Percentiles rank a stretch among this genome's conserved stretches.
Conservation (phyloP, 495 filamentous ascomycete species). For the Coniosporium apollinis region DNA sequence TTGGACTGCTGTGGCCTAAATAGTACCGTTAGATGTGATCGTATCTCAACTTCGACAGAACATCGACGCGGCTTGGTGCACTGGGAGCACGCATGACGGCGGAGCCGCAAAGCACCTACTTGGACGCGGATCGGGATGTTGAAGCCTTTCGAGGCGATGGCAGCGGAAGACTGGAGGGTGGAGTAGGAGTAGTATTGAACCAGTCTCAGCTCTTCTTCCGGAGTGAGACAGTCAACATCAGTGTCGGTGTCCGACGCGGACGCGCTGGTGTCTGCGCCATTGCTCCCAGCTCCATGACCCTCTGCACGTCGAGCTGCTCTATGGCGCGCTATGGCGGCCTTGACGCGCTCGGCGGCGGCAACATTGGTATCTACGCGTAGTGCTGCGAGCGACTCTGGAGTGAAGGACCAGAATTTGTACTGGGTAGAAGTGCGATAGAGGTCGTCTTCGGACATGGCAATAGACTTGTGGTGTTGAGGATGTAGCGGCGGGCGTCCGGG, state of each 20-base stretch:
- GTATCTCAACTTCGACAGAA: background rate
- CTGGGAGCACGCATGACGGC: background rate
- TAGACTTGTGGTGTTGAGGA: no score
- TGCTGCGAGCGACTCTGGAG: constrained; percentile 46
- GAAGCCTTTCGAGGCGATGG: no score
- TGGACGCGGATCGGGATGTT: constrained; percentile 66
- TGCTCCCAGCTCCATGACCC: constrained; percentile 6
- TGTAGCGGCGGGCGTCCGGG: no score
- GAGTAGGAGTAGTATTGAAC: constrained; percentile 66
- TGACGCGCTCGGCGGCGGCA: constrained; percentile 54
- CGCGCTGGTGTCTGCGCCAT: constrained; percentile 7
- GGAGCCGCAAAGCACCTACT: constrained; percentile 24
- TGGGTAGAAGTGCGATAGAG: constrained; percentile 85
- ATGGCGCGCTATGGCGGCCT: constrained; percentile 37
- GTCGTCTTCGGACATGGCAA: constrained; percentile 77
- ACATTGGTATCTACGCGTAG: constrained; percentile 61
- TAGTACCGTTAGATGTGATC: background rate
- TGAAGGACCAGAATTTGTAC: constrained; percentile 86
- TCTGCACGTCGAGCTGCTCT: constrained; percentile 24
- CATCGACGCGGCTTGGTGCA: background rate
- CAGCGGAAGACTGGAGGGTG: no score
- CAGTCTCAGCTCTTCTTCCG: constrained; percentile 68
- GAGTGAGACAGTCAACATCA: constrained; percentile 56
- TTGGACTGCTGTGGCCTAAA: constrained; percentile 70
- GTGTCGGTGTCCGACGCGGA: constrained; percentile 18